Evolutionary conservation across 345 rosid genomes (phyloP), one percentile per base, ranked within the genome.

Genomic region (Trapa bicornis): DNA sequence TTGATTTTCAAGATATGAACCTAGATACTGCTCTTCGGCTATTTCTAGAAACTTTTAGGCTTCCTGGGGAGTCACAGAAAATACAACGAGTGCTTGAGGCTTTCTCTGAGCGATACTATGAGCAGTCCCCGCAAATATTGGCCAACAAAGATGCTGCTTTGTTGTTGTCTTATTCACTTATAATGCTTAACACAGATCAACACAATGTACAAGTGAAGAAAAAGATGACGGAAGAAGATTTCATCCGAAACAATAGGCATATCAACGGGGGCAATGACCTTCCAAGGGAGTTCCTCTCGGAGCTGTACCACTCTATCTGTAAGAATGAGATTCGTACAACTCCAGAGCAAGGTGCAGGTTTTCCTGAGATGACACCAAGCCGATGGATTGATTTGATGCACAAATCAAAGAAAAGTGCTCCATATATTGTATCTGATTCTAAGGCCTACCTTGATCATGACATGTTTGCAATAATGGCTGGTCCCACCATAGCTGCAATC

Each of bases 351-450:
- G 96, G 96, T 77, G 78, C 78, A 77, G 93, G 89, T 73, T 91
- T 78, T 77, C 91, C 96, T 70, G 99, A 91, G 71, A 91, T 94
- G 99, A 94, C 82, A 64, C 97, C 96, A n/a, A 94, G 99, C 72
- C 99, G 96, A 68, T 94, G 99, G 99, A 94, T 89, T 72, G 97
- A 94, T 81, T 80, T 94, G 77, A 85, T 94, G 96, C 97, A 84
- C 82, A 94, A 91, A 77, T 91, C 96, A 66, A 89, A 81, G 84
- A 89, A 87, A 86, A 85, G 96, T 32, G 85, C 99, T 65, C 96
- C 97, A 1, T 91, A 79, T 71, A 86, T 91, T 72, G 60, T 86
- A 63, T 82, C 93, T 56, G 87, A 94, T 81, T 87, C 93, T 67
- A 78, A 78, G 79, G 85, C 97, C 70, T 81, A 87, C 81, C 97